These are phyloP conservation scores for Leccinum broughii DNA, from an alignment of 768 basidiomycete species.

Conservation along the genomic window DNA sequence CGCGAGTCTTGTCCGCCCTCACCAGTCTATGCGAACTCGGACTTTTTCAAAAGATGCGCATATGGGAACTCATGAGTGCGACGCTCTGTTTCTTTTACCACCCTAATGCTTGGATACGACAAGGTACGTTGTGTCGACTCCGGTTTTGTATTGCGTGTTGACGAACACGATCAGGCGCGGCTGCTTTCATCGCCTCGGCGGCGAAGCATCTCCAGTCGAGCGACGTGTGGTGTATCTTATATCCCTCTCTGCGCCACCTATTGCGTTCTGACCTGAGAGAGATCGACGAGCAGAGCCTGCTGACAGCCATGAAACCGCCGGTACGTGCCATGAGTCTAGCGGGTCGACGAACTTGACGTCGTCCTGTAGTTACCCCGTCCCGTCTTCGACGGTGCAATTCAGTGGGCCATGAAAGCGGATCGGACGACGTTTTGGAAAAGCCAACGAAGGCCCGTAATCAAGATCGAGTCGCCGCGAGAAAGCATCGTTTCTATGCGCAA, in stretches of 20 bases:
- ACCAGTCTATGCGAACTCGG: conserved; percentile 89
- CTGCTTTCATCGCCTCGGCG: conserved; percentile 85
- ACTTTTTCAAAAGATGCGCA: conserved; percentile 89
- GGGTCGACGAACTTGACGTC: background rate
- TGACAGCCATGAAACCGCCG: conserved; percentile 74
- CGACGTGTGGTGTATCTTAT: conserved; percentile 97
- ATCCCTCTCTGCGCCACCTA: conserved; percentile 85
- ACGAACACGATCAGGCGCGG: conserved; percentile 58
- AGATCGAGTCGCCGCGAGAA: conserved; percentile 68
- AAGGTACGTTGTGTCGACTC: conserved; percentile 52
- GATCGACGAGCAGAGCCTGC: conserved; percentile 72
- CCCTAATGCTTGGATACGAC: conserved; percentile 93
- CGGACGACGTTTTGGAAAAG: conserved; percentile 79
- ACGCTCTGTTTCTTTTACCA: conserved; percentile 91
- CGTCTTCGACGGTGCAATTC: conserved; percentile 81
- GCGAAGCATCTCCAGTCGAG: conserved; percentile 79
- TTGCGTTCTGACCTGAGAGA: conserved; percentile 78
- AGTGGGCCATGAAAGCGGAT: conserved; percentile 87
- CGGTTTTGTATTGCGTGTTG: background rate
- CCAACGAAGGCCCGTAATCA: conserved; percentile 45
- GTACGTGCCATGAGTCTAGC: conserved; percentile 45
- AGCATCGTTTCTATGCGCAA: conserved; percentile 68
- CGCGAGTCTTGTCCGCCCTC: conserved; percentile 83
- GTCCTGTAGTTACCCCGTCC: conserved; percentile 55
- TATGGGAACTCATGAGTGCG: conserved; percentile 94